phyloP scores from a whole-genome alignment of 495 filamentous ascomycete species.

The Amphirosellinia nigrospora region DNA sequence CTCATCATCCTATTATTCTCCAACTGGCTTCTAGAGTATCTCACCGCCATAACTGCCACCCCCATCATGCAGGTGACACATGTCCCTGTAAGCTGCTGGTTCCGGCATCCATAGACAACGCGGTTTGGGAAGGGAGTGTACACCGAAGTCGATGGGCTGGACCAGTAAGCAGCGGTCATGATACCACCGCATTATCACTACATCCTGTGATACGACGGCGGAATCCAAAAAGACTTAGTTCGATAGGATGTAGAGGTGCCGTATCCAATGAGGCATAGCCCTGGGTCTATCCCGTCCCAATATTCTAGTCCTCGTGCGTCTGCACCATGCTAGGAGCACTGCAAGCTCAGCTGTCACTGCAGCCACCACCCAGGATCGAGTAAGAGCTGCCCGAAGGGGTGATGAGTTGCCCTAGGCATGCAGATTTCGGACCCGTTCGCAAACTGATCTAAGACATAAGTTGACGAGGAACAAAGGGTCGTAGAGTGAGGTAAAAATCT shows the following conservation, averaged over 20 bases:
- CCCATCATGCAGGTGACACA: background rate
- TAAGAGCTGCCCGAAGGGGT: background rate
- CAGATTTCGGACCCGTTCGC: background rate
- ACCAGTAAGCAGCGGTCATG: background rate
- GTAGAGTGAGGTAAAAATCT: background rate
- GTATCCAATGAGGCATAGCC: background rate
- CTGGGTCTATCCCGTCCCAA: background rate
- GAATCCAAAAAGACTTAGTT: background rate
- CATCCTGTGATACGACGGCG: background rate
- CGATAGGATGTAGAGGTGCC: background rate
- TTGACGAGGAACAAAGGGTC: background rate
- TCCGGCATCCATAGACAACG: background rate
- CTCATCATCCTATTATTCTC: background rate
- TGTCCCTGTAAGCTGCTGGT: background rate
- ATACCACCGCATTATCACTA: constrained; percentile 7
- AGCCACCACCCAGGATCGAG: background rate
- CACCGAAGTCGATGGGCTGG: background rate
- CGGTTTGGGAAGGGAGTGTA: background rate
- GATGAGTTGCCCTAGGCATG: background rate
- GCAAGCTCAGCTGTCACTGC: background rate
- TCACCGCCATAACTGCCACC: background rate
- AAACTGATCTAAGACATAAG: background rate
- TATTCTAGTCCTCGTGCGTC: background rate
- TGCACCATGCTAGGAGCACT: background rate
- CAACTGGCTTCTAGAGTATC: background rate